These are phyloP conservation scores for Exophiala aquamarina DNA, from an alignment of 2,329 filamentous ascomycete genomes.

Conservation along the genomic window DNA sequence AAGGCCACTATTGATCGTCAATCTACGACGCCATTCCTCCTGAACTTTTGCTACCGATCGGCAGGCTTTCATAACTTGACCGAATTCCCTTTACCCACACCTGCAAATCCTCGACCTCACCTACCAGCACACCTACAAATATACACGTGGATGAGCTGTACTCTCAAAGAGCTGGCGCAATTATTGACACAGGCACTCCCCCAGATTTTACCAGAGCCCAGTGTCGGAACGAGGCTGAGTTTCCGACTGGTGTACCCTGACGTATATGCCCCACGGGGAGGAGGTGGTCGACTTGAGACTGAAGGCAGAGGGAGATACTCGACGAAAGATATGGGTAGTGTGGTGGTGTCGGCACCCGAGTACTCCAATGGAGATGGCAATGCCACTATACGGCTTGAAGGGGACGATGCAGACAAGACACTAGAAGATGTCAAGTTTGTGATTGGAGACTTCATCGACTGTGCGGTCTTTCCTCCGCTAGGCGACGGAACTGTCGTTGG, in stretches of 20 bases:
- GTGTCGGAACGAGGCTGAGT: constrained; percentile 78
- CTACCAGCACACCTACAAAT: constrained; percentile 71
- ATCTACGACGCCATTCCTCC: constrained; percentile 74
- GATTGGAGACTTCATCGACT: constrained; percentile 84
- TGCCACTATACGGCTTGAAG: constrained; percentile 39
- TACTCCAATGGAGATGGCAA: constrained; percentile 42
- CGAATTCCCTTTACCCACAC: constrained; percentile 38
- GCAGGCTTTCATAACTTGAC: constrained; percentile 65
- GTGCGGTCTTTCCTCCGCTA: constrained; percentile 74
- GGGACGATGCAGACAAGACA: constrained; percentile 68
- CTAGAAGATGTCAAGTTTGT: constrained; percentile 77
- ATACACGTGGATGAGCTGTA: constrained; percentile 83
- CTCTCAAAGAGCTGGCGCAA: constrained; percentile 75
- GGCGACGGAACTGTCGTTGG: constrained; percentile 66
- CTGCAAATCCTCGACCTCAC: constrained; percentile 57
- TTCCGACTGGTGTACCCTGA: constrained; percentile 88
- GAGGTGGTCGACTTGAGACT: constrained; percentile 21
- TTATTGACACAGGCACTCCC: constrained; percentile 71
- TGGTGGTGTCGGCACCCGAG: constrained; percentile 63
- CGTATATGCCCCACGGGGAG: constrained; percentile 48
- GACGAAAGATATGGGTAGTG: constrained; percentile 77
- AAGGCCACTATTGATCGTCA: constrained; percentile 59
- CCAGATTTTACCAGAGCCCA: constrained; percentile 62
- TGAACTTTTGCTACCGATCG: constrained; percentile 80
- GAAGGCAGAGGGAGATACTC: constrained; percentile 62